Evolutionary conservation across 2,329 filamentous ascomycete genomes (phyloP).

Genomic region (Myriangium duriaei): DNA sequence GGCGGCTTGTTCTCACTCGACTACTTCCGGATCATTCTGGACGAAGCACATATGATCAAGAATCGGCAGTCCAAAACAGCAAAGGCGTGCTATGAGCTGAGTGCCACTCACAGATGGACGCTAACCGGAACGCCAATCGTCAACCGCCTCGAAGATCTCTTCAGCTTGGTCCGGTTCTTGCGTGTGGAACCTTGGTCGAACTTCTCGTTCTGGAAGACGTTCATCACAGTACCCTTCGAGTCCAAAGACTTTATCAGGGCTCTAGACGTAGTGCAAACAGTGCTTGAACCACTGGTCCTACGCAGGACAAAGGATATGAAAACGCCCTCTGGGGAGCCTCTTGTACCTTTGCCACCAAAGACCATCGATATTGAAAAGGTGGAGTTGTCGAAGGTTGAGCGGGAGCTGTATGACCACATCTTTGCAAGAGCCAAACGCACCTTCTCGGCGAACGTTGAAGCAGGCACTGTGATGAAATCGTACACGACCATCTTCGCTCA

Average conservation of each 20-base stretch:
- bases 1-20: conserved; percentile 74
- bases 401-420: conserved; percentile 87
- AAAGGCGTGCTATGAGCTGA: conserved; percentile 84
- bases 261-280: conserved; percentile 91
- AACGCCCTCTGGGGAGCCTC: conserved; percentile 67
- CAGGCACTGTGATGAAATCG: conserved; percentile 84
- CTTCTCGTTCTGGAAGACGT: conserved; percentile 98
- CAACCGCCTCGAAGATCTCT: conserved; percentile 87
- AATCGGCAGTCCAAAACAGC: conserved; percentile 78
- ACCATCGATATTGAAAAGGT: conserved; percentile 77
- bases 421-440: conserved; percentile 70
- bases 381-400: conserved; percentile 71
- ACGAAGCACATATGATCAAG: conserved; percentile 93
- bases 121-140: conserved; percentile 94
- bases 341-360: conserved; percentile 73
- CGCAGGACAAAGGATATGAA: conserved; percentile 97
- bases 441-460: conserved; percentile 76
- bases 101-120: conserved; percentile 78
- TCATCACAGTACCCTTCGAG: conserved; percentile 95
- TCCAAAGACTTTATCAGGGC: conserved; percentile 88
- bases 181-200: conserved; percentile 97
- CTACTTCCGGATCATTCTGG: conserved; percentile 89
- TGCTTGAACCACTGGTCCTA: conserved; percentile 89
- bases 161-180: conserved; percentile 83
- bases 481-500: conserved; percentile 97